Evolutionary conservation across 257 asterid species (phyloP).

Genomic region (Apocynum venetum): DNA sequence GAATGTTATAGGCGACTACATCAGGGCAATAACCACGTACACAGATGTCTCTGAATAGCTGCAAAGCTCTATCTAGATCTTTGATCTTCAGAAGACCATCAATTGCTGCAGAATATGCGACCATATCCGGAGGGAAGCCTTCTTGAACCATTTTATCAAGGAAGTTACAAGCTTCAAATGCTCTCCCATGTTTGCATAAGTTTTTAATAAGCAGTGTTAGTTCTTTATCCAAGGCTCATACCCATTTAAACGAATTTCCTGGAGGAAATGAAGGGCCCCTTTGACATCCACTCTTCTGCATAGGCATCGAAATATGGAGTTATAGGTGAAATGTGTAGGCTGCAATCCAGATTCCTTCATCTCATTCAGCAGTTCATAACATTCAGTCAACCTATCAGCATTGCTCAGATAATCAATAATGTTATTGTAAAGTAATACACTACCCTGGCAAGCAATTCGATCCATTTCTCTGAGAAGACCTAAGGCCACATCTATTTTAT

Average conservation of each 20-base stretch:
- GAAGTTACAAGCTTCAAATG: constrained; percentile 57
- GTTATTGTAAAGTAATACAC: constrained; percentile 64
- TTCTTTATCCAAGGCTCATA: constrained; percentile 88
- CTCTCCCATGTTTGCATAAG: constrained; percentile 59
- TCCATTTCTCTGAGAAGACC: constrained; percentile 56
- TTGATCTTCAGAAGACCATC: constrained; percentile 60
- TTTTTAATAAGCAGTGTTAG: constrained; percentile 62
- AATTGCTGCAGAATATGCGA: constrained; percentile 68
- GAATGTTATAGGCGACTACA: constrained; percentile 67
- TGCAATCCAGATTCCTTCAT: constrained; percentile 58
- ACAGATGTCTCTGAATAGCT: constrained; percentile 61
- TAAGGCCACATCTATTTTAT: constrained; percentile 61
- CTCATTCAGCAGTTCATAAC: constrained; percentile 55
- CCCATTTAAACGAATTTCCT: constrained; percentile 69
- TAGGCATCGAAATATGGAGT: constrained; percentile 75
- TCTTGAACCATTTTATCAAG: constrained; percentile 52
- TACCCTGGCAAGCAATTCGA: constrained; percentile 40
- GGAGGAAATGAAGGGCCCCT: constrained; percentile 56
- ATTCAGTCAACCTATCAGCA: constrained; percentile 49
- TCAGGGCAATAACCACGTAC: constrained; percentile 69
- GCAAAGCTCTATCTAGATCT: constrained; percentile 49
- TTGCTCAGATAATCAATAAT: constrained; percentile 54
- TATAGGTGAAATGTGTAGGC: constrained; percentile 83
- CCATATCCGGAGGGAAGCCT: constrained; percentile 74
- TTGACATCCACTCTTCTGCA: constrained; percentile 55